A percentile compares a stretch with the other conserved stretches of the same genome.
Conservation (phyloP, 495 filamentous ascomycete genomes). For the Emericellopsis terricola region DNA sequence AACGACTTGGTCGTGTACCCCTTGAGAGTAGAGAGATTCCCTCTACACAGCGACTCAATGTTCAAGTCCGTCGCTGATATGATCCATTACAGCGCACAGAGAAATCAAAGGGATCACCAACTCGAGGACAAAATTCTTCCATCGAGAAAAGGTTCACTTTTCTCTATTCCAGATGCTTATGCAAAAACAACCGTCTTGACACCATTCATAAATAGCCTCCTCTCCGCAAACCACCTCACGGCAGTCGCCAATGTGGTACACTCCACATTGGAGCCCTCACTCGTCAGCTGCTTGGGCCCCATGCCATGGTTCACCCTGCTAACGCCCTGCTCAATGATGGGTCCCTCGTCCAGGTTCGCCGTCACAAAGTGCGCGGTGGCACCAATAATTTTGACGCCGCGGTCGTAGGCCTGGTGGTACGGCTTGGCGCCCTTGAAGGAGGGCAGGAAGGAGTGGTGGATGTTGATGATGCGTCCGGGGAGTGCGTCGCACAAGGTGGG, state of each 20-base stretch:
- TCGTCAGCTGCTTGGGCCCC: constrained; percentile 50
- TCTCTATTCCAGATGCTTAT: constrained; percentile 4
- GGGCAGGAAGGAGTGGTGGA: constrained; percentile 65
- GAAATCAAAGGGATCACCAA: no score
- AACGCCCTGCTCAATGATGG: constrained; percentile 64
- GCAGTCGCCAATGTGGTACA: constrained; percentile 53
- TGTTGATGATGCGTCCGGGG: constrained; percentile 64
- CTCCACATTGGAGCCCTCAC: constrained; percentile 59
- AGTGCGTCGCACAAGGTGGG: constrained; percentile 51
- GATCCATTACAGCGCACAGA: no score
- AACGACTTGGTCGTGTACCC: no score
- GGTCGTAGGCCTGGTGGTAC: constrained; percentile 63
- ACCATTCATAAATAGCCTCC: constrained; percentile 50
- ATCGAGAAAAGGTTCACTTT: no score
- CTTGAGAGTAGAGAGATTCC: no score
- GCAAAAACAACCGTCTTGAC: constrained; percentile 58
- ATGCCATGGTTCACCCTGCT: constrained; percentile 48
- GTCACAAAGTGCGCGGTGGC: constrained; percentile 66
- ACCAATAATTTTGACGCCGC: constrained; percentile 65
- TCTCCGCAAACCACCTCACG: constrained; percentile 57
- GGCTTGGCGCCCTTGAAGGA: constrained; percentile 68
- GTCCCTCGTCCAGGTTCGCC: constrained; percentile 56
- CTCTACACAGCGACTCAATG: no score
- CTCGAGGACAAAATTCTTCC: no score
- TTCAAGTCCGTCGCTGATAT: no score